Base-by-base conservation (phyloP, 768 basidiomycete species). In the Mycena vulgaris region DNA sequence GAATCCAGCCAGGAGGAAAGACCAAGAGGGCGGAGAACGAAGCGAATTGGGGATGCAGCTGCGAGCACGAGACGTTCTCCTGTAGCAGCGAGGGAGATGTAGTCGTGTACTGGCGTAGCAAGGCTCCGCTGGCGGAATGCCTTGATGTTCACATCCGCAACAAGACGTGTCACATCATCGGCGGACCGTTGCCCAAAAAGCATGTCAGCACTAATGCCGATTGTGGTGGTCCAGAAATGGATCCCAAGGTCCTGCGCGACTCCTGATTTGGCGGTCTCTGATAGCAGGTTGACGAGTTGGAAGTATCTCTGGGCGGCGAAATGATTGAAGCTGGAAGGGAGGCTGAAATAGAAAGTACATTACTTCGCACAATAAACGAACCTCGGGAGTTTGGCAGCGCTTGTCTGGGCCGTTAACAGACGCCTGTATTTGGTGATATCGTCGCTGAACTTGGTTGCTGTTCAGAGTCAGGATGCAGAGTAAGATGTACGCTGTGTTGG, bases 81-180 rank as follows among this genome's bases (percentile, higher is more conserved):
- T 21, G 40, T 33, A 16, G 42, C 59, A 33, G 62, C 13, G 31
- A 68, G 60, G 17, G 67, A 52, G 10, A 68, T 19, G 52, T 68
- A 68, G 45, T 68, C 67, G 60, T 68, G 67, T 23, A 68, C 49
- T 1, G 67, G 67, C 23, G 67, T 68, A 16, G 67, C 67, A 25
- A 68, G 60, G 59, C 67, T 68, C 17, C 67, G 67, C 53, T 61
- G 58, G 21, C 67, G 67, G 60, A 68, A 68, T 21, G 60, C 40
- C 31, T 56, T 62, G 33, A 68, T 49, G 51, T 61, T 68, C 19
- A 68, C 67, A 21, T 68, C 67, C n/a, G 67, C 51, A 11, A 68
- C 52, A 31, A 62, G 52, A 1, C 33, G 58, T 2, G 33, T 68
- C 49, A 28, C 27, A 8, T 62, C 59, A 6, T 68, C 67, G 51